phyloP scores from a whole-genome alignment of 257 asterid species.

The Solanum lignicaule region DNA sequence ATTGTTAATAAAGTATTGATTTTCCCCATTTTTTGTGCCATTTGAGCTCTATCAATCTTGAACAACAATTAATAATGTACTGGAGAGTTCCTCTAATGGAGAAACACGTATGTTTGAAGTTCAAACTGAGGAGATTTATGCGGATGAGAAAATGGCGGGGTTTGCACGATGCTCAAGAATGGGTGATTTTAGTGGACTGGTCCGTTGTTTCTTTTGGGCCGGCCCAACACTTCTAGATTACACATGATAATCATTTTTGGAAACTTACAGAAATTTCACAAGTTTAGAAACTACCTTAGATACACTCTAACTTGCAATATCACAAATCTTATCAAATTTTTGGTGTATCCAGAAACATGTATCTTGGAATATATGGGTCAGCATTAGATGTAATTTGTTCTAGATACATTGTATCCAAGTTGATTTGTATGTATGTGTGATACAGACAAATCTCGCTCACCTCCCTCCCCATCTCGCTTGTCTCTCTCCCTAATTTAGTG shows the following conservation, averaged over 20 bases:
- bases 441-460: no score
- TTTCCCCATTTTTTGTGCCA: neutral
- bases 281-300: neutral
- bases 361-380: neutral
- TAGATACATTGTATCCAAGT: no score
- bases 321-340: no score
- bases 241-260: neutral
- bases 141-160: slow-evolving; percentile 16
- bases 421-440: no score
- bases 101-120: neutral
- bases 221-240: neutral
- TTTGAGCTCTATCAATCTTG: neutral
- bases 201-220: neutral
- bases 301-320: no score
- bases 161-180: neutral
- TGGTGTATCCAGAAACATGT: neutral
- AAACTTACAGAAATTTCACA: neutral
- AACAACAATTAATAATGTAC: neutral
- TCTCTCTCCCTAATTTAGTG: neutral
- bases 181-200: neutral
- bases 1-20: neutral
- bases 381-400: no score
- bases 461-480: neutral
- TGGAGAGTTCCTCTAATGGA: neutral
- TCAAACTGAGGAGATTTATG: neutral